These are phyloP conservation scores for Davidsoniella virescens DNA, from an alignment of 2,329 filamentous ascomycete species.

Conservation along the genomic window DNA sequence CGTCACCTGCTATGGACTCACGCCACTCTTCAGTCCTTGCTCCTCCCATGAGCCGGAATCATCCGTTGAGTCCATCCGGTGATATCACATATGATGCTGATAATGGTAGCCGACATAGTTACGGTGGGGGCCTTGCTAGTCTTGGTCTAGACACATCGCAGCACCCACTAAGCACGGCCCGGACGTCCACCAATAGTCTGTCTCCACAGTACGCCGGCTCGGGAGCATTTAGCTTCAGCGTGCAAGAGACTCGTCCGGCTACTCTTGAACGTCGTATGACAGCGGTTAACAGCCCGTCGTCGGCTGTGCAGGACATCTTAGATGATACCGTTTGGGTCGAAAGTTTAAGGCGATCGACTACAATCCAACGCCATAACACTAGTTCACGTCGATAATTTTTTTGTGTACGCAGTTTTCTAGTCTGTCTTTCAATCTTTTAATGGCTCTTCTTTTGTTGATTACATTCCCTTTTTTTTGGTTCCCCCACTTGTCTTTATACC, in stretches of 20 bases:
- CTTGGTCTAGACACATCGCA: slow-evolving; percentile 23
- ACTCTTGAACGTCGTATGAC: slow-evolving; percentile 10
- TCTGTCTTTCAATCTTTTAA: not conserved
- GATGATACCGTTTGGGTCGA: slow-evolving; percentile 88
- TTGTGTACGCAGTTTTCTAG: not conserved
- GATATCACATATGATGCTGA: slow-evolving; percentile 20
- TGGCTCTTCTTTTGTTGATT: not conserved
- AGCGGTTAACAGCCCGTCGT: slow-evolving; percentile 10
- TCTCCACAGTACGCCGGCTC: slow-evolving; percentile 28
- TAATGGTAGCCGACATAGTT: slow-evolving; percentile 22
- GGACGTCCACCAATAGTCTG: slow-evolving; percentile 17
- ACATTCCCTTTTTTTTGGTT: not conserved
- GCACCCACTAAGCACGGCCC: slow-evolving; percentile 39
- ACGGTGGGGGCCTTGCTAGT: slow-evolving; percentile 22
- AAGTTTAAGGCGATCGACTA: slow-evolving; percentile 78
- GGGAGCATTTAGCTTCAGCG: slow-evolving; percentile 40
- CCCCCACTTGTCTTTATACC: not conserved
- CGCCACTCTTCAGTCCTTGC: slow-evolving; percentile 4
- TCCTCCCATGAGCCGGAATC: not conserved
- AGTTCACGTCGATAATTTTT: not conserved
- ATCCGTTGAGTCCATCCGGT: slow-evolving; percentile 11
- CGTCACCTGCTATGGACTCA: slow-evolving; percentile 3
- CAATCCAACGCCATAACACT: slow-evolving; percentile 29
- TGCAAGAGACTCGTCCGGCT: slow-evolving; percentile 28
- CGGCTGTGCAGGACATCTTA: slow-evolving; percentile 56